These are phyloP conservation scores for Candida gorgasii DNA, from an alignment of 805 yeast genomes.

Conservation along the genomic window DNA sequence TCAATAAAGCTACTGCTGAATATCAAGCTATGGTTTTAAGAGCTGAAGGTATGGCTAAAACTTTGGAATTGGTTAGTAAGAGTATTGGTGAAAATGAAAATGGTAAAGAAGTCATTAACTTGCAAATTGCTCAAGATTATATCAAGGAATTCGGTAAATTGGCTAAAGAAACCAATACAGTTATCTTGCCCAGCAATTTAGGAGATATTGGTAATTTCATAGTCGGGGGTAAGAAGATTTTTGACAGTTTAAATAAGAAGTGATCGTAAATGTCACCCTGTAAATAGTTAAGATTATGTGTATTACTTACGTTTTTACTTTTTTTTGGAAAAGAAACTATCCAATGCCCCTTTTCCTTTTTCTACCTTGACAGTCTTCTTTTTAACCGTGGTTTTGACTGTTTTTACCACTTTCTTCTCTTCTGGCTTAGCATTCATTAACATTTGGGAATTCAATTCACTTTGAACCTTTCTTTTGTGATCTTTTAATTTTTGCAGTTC, in stretches of 20 bases:
- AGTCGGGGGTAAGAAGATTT: conserved; percentile 76
- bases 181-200: conserved; percentile 74
- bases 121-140: conserved; percentile 82
- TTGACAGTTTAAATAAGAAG: conserved; percentile 32
- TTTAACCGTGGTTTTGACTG: background rate
- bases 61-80: conserved; percentile 61
- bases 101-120: conserved; percentile 72
- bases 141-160: conserved; percentile 78
- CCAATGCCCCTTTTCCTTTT: conserved; percentile 67
- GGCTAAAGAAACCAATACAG: conserved; percentile 79
- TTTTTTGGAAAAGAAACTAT: conserved; percentile 56
- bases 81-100: conserved; percentile 70
- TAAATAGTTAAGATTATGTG: background rate
- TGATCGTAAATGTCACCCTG: background rate
- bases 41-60: conserved; percentile 74
- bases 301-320: background rate
- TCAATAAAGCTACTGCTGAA: conserved; percentile 73
- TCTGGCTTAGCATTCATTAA: background rate
- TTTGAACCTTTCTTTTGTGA: conserved; percentile 12
- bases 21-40: conserved; percentile 65
- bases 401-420: conserved; percentile 2
- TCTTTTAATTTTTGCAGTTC: conserved; percentile 5
- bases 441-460: conserved; percentile 9
- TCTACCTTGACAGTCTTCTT: conserved; percentile 41
- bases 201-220: conserved; percentile 74